These are phyloP conservation scores for Helminthosporium solani DNA, from an alignment of 2,329 filamentous ascomycete species.

Conservation along the genomic window DNA sequence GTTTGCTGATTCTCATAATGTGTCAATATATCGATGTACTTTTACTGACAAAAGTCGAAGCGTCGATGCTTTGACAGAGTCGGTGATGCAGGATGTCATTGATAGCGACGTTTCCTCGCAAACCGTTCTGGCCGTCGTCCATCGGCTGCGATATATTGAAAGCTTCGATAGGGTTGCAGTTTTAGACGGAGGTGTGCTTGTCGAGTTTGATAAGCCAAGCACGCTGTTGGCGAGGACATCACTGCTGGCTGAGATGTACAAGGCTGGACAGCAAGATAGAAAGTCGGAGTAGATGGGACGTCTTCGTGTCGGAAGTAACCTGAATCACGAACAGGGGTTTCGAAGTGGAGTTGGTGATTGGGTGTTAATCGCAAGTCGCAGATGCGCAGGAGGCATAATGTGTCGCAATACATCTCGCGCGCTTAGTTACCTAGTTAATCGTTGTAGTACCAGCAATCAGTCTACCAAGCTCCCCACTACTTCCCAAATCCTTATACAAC, in stretches of 20 bases:
- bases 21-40: neutral
- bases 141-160: slow-evolving; percentile 6
- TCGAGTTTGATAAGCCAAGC: slow-evolving; percentile 8
- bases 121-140: slow-evolving; percentile 10
- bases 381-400: too few species aligned
- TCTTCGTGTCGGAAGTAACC: too few species aligned
- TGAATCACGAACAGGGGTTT: too few species aligned
- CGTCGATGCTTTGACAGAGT: slow-evolving; percentile 43
- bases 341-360: too few species aligned
- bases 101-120: slow-evolving; percentile 48
- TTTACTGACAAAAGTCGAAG: slow-evolving; percentile 4
- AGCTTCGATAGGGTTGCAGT: slow-evolving; percentile 13
- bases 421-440: too few species aligned
- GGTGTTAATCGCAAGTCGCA: too few species aligned
- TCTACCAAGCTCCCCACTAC: too few species aligned
- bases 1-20: neutral
- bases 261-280: slow-evolving; percentile 4
- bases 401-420: too few species aligned
- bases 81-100: slow-evolving; percentile 56
- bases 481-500: too few species aligned
- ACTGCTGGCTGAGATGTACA: slow-evolving; percentile 3
- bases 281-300: too few species aligned
- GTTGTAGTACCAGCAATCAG: too few species aligned
- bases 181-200: slow-evolving; percentile 7
- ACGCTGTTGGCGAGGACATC: slow-evolving; percentile 1